A percentile compares a stretch with the other conserved stretches of the same genome.
Conservation (phyloP, 164 flowering plant species). For the Nymphaea colorata region DNA sequence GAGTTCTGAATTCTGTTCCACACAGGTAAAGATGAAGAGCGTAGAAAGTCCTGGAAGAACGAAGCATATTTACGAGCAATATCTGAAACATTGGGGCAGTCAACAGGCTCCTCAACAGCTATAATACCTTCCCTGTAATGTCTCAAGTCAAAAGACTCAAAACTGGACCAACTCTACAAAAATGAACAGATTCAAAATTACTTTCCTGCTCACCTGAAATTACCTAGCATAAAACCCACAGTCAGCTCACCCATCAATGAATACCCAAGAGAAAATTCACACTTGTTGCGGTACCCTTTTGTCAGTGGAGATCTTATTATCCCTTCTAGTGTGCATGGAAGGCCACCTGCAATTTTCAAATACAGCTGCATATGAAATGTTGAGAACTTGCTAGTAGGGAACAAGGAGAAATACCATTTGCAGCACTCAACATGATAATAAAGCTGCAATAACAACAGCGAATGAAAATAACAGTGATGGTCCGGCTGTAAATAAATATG, state of each 20-base stretch:
- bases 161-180: too few relatives aligned
- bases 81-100: constrained; percentile 77
- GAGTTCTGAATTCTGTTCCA: constrained; percentile 84
- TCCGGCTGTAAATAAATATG: too few relatives aligned
- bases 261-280: constrained; percentile 87
- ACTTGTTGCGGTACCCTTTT: constrained; percentile 91
- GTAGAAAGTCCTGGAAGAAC: constrained; percentile 71
- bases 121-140: constrained; percentile 84
- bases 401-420: too few relatives aligned
- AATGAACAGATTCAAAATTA: too few relatives aligned
- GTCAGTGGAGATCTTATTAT: constrained; percentile 73
- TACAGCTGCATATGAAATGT: not conserved
- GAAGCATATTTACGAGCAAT: constrained; percentile 67
- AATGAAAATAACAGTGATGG: too few relatives aligned
- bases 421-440: too few relatives aligned
- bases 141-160: not conserved
- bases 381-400: too few relatives aligned
- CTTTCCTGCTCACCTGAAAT: constrained; percentile 52
- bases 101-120: constrained; percentile 73
- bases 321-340: constrained; percentile 81
- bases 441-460: too few relatives aligned
- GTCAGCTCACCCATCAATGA: constrained; percentile 66
- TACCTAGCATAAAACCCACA: constrained; percentile 91
- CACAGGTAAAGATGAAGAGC: constrained; percentile 48
- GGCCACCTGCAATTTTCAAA: constrained; percentile 55